Evolutionary conservation across 441 rosid species (phyloP).

Genomic region (Croton setiger): DNA sequence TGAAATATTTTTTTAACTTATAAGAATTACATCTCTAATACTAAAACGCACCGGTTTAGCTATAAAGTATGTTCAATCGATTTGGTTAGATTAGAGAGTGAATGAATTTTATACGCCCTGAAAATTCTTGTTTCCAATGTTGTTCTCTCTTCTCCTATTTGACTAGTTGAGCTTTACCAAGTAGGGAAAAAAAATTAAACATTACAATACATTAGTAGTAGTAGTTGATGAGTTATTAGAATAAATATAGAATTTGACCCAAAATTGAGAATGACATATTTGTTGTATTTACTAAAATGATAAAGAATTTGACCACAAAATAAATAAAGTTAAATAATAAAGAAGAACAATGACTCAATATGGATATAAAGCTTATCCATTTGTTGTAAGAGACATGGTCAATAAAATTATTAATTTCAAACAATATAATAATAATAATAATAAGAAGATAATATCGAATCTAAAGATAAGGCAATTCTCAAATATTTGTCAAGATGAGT

Average conservation of each 20-base stretch:
- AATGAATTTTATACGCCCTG: no score
- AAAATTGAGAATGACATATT: background rate
- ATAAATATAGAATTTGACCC: background rate
- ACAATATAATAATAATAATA: slow-evolving; percentile 22
- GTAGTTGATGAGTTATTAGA: no score
- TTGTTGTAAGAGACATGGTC: slow-evolving; percentile 2
- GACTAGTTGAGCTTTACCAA: no score
- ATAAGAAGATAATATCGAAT: slow-evolving; percentile 35
- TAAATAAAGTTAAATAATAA: background rate
- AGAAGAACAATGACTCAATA: slow-evolving; percentile 17
- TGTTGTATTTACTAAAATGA: background rate
- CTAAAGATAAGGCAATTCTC: slow-evolving; percentile 31
- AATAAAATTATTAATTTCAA: slow-evolving; percentile 13
- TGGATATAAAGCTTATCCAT: slow-evolving; percentile 29
- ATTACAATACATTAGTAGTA: no score
- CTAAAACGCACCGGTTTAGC: no score
- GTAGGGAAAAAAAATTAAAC: no score
- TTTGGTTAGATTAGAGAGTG: no score
- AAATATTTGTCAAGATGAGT: slow-evolving; percentile 17
- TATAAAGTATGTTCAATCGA: no score
- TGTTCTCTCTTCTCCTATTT: no score
- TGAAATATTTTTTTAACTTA: no score
- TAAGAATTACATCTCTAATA: no score
- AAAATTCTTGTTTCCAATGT: no score
- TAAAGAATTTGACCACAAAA: background rate